These are phyloP conservation scores for Cercospora brassicicola DNA, from an alignment of 2,329 filamentous ascomycete species.

Conservation along the genomic window DNA sequence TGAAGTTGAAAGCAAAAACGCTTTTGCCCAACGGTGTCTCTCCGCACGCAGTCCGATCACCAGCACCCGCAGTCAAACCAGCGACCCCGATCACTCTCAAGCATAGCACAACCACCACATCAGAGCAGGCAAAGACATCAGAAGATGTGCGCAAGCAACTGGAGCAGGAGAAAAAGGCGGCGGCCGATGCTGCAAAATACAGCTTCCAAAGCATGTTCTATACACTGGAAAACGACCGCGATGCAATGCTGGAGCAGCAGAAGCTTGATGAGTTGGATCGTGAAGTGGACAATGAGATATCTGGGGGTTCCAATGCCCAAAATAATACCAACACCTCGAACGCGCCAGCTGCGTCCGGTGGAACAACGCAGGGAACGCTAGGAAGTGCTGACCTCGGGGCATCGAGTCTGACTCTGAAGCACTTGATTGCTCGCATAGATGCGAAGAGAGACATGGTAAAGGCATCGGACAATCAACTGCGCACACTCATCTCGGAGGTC, in stretches of 20 bases:
- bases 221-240: slow-evolving; percentile 89
- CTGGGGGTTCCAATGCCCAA: slow-evolving; percentile 52
- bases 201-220: slow-evolving; percentile 94
- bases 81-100: slow-evolving; percentile 44
- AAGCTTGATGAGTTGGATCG: slow-evolving; percentile 95
- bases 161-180: slow-evolving; percentile 86
- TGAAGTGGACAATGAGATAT: slow-evolving; percentile 93
- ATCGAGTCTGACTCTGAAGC: slow-evolving; percentile 92
- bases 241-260: slow-evolving; percentile 97
- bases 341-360: slow-evolving; percentile 49
- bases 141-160: slow-evolving; percentile 91
- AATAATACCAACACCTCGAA: slow-evolving; percentile 57
- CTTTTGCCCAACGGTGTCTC: slow-evolving; percentile 58
- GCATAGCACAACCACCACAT: slow-evolving; percentile 54
- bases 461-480: slow-evolving; percentile 88
- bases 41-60: slow-evolving; percentile 67
- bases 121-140: slow-evolving; percentile 64
- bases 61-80: slow-evolving; percentile 64
- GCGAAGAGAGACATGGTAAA: slow-evolving; percentile 85
- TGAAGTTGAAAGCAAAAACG: slow-evolving; percentile 55
- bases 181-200: slow-evolving; percentile 82
- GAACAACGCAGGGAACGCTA: slow-evolving; percentile 78
- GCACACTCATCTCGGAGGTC: slow-evolving; percentile 93
- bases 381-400: slow-evolving; percentile 93
- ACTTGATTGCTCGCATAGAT: slow-evolving; percentile 94